phyloP scores from a whole-genome alignment of 75 land plant species.

The Cryptomeria japonica region DNA sequence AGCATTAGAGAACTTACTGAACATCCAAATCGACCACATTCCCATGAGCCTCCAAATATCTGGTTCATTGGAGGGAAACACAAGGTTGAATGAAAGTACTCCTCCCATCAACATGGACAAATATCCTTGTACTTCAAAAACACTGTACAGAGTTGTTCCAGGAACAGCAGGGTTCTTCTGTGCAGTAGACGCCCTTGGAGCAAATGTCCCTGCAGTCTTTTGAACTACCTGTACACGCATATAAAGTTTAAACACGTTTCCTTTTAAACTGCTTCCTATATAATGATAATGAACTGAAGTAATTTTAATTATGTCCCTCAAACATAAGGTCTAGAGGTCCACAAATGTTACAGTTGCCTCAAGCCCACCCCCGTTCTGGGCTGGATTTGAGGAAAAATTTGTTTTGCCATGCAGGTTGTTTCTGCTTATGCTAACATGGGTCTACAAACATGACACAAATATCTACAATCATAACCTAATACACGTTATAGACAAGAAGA shows the following conservation, averaged over 20 bases:
- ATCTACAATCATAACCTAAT: not conserved
- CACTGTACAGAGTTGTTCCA: constrained; percentile 74
- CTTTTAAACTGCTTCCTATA: not conserved
- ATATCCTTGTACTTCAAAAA: constrained; percentile 95
- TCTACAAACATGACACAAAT: not conserved
- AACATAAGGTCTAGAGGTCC: too few species aligned
- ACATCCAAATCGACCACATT: constrained; percentile 99
- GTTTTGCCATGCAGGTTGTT: too few species aligned
- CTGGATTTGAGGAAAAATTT: too few species aligned
- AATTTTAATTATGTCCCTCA: too few species aligned
- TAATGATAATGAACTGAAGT: not conserved
- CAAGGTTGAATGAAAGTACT: constrained; percentile 78
- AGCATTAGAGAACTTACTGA: constrained; percentile 63
- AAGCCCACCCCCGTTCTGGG: too few species aligned
- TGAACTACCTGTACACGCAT: constrained; percentile 60
- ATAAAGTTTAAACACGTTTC: not conserved
- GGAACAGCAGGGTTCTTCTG: constrained; percentile 91
- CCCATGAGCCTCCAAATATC: constrained; percentile 99
- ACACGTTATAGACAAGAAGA: not conserved
- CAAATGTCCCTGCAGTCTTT: constrained; percentile 96
- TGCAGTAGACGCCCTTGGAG: constrained; percentile 90
- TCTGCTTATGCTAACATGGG: too few species aligned
- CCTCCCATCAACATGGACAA: constrained; percentile 82
- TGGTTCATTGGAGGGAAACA: constrained; percentile 95
- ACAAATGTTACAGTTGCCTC: too few species aligned